These are phyloP conservation scores for Talaromyces funiculosus DNA, from an alignment of 2,329 filamentous ascomycete species.

Conservation along the genomic window DNA sequence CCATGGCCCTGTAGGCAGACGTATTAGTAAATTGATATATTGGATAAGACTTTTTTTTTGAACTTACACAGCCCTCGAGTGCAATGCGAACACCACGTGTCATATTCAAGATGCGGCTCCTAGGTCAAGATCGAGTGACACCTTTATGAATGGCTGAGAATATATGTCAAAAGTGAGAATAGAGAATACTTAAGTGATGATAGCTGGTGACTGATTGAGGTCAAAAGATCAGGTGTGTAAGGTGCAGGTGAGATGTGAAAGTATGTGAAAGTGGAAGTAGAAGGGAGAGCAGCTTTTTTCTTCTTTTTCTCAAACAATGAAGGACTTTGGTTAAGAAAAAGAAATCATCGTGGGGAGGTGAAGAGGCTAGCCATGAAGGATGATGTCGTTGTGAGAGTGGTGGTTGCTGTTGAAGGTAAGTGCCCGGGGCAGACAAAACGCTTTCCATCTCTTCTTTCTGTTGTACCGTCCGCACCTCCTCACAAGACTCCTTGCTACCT, in stretches of 20 bases:
- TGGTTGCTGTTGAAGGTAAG: not conserved
- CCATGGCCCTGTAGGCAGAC: slow-evolving; percentile 75
- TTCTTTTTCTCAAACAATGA: too few species aligned
- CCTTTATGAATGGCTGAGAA: not conserved
- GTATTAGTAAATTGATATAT: slow-evolving; percentile 14
- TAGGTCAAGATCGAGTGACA: not conserved
- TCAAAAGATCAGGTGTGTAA: not conserved
- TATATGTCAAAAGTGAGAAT: not conserved
- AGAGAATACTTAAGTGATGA: not conserved
- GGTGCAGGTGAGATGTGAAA: not conserved
- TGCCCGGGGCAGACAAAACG: not conserved
- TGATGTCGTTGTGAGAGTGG: not conserved
- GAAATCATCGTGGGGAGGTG: not conserved
- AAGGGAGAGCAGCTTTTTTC: too few species aligned
- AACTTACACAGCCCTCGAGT: slow-evolving; percentile 75
- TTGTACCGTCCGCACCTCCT: not conserved
- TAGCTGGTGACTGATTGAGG: not conserved
- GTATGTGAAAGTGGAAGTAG: not conserved
- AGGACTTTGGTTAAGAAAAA: not conserved
- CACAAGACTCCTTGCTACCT: not conserved
- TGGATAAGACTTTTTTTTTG: not conserved
- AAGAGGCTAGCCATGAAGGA: not conserved
- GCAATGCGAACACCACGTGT: slow-evolving; percentile 59
- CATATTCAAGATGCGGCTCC: not conserved
- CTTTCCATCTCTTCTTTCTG: not conserved